Evolutionary conservation across 441 rosid species (phyloP), one percentile per base, ranked within the genome.

Genomic region (Breynia disticha): DNA sequence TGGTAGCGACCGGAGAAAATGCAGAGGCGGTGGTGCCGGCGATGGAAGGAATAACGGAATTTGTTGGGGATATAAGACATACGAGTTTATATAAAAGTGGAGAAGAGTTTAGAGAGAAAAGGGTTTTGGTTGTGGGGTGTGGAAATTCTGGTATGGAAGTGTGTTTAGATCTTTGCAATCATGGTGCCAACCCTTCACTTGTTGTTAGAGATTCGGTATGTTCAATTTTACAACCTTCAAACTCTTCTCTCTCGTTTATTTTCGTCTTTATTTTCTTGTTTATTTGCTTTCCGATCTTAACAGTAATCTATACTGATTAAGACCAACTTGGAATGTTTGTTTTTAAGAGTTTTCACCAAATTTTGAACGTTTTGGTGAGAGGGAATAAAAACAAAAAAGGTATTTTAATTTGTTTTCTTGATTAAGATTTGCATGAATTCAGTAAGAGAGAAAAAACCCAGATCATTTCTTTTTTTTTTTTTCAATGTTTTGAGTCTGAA

Each of bases 61-160:
- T 69, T 17, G 50, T 24, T 2, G 69, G 73, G 8, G 49, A 47
- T 0, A 62, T 60, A 15, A 59, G 46, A 3, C 73, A 69, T 41
- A 53, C 62, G 42, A 58, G 66, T 42, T 1, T 42, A 3, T 69
- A 69, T 39, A 69, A 64, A 48, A 59, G 65, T 42, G 69, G 73
- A 0, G 69, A 60, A 45, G 39, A 44, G 15, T 64, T 50, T 17
- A 7, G 15, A 0, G 66, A 63, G 14, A 43, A 69, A 57, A 52
- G 51, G 46, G 73, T 64, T 1, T 56, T 69, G 9, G 73, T 69
- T 18, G 73, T 60, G 9, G 73, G 73, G 0, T 64, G 69, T 52
- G 73, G 73, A 6, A 69, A 69, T 52, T 69, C 73, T 3, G 73
- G 66, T 53, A 69, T 60, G 69, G 73, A 69, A 41, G 53, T 69